Base-by-base conservation (phyloP, 2,329 filamentous ascomycete genomes). In the Colletotrichum gigasporum region DNA sequence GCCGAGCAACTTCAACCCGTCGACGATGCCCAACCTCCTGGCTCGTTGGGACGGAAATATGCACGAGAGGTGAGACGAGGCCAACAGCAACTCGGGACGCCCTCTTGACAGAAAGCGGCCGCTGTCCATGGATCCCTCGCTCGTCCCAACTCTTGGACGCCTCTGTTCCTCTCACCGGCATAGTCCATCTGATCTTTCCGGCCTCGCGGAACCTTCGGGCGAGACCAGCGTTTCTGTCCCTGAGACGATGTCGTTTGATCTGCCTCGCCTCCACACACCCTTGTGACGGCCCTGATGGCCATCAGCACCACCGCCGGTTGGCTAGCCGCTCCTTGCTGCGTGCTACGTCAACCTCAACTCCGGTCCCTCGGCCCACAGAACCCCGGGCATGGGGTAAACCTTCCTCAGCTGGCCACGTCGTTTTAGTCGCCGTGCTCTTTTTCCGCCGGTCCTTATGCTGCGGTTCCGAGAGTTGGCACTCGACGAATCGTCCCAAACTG, bases 221-320 rank as follows among this genome's bases (percentile, higher is more conserved):
- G 42, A 50, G 32, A 57, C 54, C 54, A 30, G 24, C 48, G 16
- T 50, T 7, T 57, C 30, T 16, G 60, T 18, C 56, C 44, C 44
- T 65, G 50, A 51, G 63, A 65, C 63, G 44, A 35, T 47, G 58
- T 20, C 35, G 58, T 63, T 63, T 63, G 50, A 63, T 65, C 51
- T 32, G 20, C 44, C 42, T 52, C 11, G 16, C 30, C 44, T 52
- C 44, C 41, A 54, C 62, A 54, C 62, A 20, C 35, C 62, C 26
- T 60, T 54, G 22, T 44, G 34, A 28, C 50, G 37, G 32, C 16
- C 12, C 37, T 37, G 28, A 16, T 44, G 18, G 47, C 3, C 39
- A 22, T 24, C 45, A 32, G 34, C 12, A 20, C 22, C 34, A 34
- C 37, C 37, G 12, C 30, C 30, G 32, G 44, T 50, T 63, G 53